Evolutionary conservation across 306 rosid species (phyloP).

Genomic region (Malus sieversii): DNA sequence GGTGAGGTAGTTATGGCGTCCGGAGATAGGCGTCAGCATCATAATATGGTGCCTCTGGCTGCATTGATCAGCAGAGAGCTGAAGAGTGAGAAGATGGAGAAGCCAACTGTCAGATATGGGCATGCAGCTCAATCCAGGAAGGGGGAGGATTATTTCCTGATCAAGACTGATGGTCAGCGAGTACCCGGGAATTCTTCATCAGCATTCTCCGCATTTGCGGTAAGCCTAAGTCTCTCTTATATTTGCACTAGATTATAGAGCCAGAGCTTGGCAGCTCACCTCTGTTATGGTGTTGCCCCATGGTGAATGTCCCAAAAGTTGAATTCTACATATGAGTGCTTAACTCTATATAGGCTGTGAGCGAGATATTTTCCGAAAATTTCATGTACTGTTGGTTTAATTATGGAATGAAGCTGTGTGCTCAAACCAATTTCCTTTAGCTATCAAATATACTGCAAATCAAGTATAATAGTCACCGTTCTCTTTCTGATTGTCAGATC

Average conservation of each 20-base stretch:
- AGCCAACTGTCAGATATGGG: conserved; percentile 71
- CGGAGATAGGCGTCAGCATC: conserved; percentile 56
- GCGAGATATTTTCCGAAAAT: background rate
- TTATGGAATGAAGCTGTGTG: conserved; percentile 5
- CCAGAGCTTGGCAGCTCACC: background rate
- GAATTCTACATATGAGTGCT: background rate
- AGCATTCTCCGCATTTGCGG: conserved; percentile 82
- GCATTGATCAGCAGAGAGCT: conserved; percentile 78
- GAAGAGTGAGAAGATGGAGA: conserved; percentile 88
- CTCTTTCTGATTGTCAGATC: conserved; percentile 46
- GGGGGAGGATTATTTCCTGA: conserved; percentile 82
- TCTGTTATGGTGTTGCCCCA: background rate
- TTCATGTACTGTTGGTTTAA: background rate
- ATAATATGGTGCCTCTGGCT: conserved; percentile 87
- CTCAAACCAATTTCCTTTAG: conserved; percentile 13
- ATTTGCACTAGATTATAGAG: background rate
- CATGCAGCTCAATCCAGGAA: conserved; percentile 87
- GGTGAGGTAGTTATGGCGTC: conserved; percentile 48
- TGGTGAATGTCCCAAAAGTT: background rate
- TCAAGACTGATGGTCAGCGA: conserved; percentile 77
- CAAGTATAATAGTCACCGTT: conserved; percentile 8
- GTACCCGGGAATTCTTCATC: conserved; percentile 74
- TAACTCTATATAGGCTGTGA: background rate
- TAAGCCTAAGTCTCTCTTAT: conserved; percentile 20
- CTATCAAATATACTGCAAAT: background rate